Conservation (phyloP, 1,284 basidiomycete genomes). For the Ustilago bromivora region DNA sequence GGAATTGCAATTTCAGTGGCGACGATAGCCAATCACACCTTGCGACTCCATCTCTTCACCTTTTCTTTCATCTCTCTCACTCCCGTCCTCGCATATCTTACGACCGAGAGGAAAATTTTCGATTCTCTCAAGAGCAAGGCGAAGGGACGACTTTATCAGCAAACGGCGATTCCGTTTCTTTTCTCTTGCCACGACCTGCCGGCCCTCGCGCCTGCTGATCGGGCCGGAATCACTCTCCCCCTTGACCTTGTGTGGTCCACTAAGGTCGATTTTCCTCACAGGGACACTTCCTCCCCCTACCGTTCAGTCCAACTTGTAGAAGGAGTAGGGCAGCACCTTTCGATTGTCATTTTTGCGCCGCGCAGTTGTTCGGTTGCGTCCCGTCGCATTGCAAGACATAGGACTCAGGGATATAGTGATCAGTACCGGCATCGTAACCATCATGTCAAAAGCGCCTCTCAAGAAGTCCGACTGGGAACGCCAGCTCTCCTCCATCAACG, state of each 20-base stretch:
- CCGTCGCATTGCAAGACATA: not conserved
- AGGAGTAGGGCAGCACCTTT: no score
- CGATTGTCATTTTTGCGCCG: no score
- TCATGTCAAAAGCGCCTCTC: conserved; percentile 45
- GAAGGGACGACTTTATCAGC: not conserved
- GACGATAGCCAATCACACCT: conserved; percentile 26
- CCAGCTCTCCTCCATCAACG: conserved; percentile 71
- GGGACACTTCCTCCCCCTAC: not conserved
- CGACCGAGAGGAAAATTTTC: conserved; percentile 27
- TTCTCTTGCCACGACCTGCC: conserved; percentile 11
- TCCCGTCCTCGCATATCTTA: conserved; percentile 5
- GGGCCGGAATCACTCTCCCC: conserved; percentile 25
- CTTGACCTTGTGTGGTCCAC: conserved; percentile 1
- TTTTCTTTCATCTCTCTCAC: conserved; percentile 16
- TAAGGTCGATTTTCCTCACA: not conserved
- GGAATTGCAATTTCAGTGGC: conserved; percentile 1
- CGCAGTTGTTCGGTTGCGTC: not conserved
- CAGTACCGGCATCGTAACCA: not conserved
- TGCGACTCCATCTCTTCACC: conserved; percentile 16
- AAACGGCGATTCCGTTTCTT: not conserved
- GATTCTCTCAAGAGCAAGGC: not conserved
- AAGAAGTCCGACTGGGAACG: conserved; percentile 71
- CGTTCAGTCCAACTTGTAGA: not conserved
- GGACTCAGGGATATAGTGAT: not conserved
- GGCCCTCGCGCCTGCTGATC: conserved; percentile 27